Base-by-base conservation (phyloP, 139 green algal species). In the Volvox africanus region DNA sequence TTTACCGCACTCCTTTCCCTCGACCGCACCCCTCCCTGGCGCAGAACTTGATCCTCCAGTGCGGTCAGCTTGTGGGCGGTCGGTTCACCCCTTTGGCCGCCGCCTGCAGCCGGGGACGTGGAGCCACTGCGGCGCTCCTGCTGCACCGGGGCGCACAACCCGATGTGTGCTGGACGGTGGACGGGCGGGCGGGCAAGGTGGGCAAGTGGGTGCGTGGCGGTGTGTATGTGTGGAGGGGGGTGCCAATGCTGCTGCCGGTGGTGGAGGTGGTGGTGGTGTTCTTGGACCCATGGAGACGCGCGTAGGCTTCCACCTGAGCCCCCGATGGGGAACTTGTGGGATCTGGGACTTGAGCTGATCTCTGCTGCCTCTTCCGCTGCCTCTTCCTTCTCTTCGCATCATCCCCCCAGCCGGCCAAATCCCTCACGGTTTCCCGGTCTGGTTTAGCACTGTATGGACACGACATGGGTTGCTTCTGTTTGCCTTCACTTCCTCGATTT, bases 31-130 rank as follows among this genome's bases (percentile, higher is more conserved):
- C 76, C 32, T 36, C 65, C 65, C 65, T 24, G 21, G 21, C 65
- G 65, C 76, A 69, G 32, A 37, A 69, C n/a, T 65, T 78, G 82
- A 30, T 35, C 20, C 9, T 61, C 21, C 5, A 22, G 18, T 36
- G n/a, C 36, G 68, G 35, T 12, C 67, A 61, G 14, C 33, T 88
- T 16, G 33, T 80, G 83, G 83, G 83, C 67, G 83, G 83, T 1
- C 83, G 83, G 65, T 88, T 44, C 83, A 80, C 83, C n/a, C 67
- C 83, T 16, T 68, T 88, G 36, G 67, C 83, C 35, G 83, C 83
- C 36, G 83, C 83, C 22, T 80, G 67, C 83, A 81, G 61, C 22
- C 65, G 67, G 62, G 83, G 83, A 36, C 67, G 35, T 69, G 11
- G 67, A 21, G 83, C 5, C 26, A 44, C 67, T 2, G 83, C 67